A percentile compares a stretch with the other conserved stretches of the same genome.
phyloP scores from a whole-genome alignment of 331 rosid species.

The Phaseolus coccineus region DNA sequence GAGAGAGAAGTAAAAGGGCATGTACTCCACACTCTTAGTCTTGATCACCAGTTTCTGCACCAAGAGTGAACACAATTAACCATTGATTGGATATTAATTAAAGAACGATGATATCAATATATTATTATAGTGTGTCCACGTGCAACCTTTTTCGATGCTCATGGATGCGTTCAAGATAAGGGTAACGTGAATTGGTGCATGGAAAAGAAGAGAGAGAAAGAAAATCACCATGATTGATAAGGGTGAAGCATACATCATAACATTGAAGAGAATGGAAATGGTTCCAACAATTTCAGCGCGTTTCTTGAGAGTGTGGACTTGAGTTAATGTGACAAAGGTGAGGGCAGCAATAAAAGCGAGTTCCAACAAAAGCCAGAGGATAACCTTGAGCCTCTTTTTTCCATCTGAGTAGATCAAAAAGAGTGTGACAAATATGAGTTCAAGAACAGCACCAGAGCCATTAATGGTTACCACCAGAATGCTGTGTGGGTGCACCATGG shows the following conservation, averaged over 20 bases:
- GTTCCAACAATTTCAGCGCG: conserved; percentile 75
- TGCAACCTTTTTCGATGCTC: too few relatives aligned
- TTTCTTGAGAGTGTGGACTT: conserved; percentile 48
- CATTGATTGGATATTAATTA: too few relatives aligned
- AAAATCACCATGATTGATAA: conserved; percentile 64
- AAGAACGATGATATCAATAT: too few relatives aligned
- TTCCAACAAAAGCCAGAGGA: conserved; percentile 50
- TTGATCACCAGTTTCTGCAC: conserved; percentile 85
- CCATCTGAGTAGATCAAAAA: conserved; percentile 67
- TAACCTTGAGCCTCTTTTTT: conserved; percentile 63
- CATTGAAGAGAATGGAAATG: conserved; percentile 66
- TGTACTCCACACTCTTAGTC: conserved; percentile 87
- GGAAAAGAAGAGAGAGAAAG: too few relatives aligned
- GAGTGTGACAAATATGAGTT: conserved; percentile 61
- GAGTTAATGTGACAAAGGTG: conserved; percentile 45
- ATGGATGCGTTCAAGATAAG: too few relatives aligned
- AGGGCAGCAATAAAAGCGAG: conserved; percentile 56
- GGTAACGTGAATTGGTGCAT: too few relatives aligned
- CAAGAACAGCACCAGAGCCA: conserved; percentile 63
- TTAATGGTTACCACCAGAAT: conserved; percentile 73
- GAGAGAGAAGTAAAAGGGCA: conserved; percentile 81
- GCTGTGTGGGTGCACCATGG: conserved; percentile 77
- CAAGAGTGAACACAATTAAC: background rate
- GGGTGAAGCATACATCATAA: conserved; percentile 92
- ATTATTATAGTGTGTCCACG: too few relatives aligned